Evolutionary conservation across 2,329 filamentous ascomycete genomes (phyloP).

Genomic region (Sclerotinia trifoliorum): DNA sequence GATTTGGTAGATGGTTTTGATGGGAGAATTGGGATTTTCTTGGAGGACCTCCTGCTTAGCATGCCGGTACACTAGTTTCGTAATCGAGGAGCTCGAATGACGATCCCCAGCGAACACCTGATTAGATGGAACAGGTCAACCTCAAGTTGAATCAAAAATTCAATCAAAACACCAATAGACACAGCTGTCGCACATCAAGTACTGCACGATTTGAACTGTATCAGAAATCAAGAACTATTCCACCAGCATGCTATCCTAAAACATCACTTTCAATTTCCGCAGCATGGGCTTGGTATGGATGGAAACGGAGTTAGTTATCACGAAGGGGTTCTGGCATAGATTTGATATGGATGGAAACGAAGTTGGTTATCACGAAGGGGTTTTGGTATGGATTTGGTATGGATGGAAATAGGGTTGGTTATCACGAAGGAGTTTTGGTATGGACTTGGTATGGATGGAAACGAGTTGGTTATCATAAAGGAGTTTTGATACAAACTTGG

Average conservation of each 20-base stretch:
- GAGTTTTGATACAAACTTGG: too few species aligned
- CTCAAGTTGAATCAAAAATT: not conserved
- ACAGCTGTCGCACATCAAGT: not conserved
- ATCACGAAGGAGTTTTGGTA: not conserved
- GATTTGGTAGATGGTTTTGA: not conserved
- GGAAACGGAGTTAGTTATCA: not conserved
- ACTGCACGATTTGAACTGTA: not conserved
- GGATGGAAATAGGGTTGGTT: not conserved
- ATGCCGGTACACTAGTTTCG: not conserved
- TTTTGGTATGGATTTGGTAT: not conserved
- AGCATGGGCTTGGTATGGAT: constrained; percentile 1
- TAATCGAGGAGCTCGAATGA: not conserved
- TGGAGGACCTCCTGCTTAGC: not conserved
- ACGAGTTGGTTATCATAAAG: not conserved
- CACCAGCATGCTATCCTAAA: not conserved
- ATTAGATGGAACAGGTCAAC: not conserved
- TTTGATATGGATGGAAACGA: not conserved
- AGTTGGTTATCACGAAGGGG: not conserved
- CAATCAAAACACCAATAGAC: not conserved
- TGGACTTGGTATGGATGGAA: not conserved
- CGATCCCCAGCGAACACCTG: not conserved
- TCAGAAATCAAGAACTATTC: not conserved
- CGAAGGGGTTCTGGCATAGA: not conserved
- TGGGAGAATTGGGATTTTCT: not conserved
- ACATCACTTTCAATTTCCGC: not conserved